A percentile compares a stretch with the other conserved stretches of the same genome.
phyloP scores from a whole-genome alignment of 1,284 basidiomycete species.

The Phlebopus sp. region DNA sequence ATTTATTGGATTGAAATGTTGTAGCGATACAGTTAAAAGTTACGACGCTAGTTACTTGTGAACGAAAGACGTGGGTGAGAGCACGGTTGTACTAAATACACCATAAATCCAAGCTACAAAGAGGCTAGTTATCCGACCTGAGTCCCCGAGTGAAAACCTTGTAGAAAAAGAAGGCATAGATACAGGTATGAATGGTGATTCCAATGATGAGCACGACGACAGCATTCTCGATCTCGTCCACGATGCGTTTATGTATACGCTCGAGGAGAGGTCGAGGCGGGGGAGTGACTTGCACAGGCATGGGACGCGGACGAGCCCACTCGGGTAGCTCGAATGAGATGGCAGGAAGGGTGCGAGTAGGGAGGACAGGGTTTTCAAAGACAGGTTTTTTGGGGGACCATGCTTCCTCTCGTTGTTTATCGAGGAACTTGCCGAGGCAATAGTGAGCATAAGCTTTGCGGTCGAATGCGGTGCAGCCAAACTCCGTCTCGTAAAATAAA shows the following conservation, averaged over 20 bases:
- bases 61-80: conserved; percentile 1
- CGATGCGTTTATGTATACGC: conserved; percentile 19
- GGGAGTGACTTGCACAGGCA: not conserved
- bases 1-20: too few relatives aligned
- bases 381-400: conserved; percentile 16
- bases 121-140: conserved; percentile 15
- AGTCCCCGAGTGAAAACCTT: conserved; percentile 29
- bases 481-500: conserved; percentile 31
- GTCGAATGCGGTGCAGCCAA: conserved; percentile 28
- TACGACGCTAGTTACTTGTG: too few relatives aligned
- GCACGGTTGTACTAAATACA: conserved; percentile 1
- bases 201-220: conserved; percentile 25
- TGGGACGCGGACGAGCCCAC: not conserved
- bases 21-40: too few relatives aligned
- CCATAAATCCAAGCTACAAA: conserved; percentile 1
- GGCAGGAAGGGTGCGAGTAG: conserved; percentile 16
- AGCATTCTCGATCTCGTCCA: conserved; percentile 30
- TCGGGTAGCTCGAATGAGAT: not conserved
- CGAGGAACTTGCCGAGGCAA: conserved; percentile 28
- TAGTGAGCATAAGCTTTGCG: conserved; percentile 24
- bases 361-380: conserved; percentile 22
- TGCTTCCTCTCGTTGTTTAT: conserved; percentile 26
- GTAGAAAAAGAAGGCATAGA: conserved; percentile 30
- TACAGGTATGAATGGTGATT: conserved; percentile 26
- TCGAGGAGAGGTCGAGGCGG: conserved; percentile 10